Conservation (phyloP, 768 basidiomycete species). For the Leucocoprinus sp. region DNA sequence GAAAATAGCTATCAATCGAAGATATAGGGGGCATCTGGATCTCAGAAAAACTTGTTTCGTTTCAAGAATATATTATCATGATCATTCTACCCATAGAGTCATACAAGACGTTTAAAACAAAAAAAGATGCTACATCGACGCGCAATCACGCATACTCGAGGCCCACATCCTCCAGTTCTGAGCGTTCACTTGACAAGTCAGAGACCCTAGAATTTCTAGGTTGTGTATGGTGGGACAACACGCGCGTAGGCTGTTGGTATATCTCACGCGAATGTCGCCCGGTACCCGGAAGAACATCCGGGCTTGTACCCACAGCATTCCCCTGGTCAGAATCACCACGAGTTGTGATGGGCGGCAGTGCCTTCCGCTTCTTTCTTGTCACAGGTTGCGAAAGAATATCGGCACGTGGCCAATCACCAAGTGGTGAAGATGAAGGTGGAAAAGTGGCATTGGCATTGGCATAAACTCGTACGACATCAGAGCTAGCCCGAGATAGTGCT, state of each 20-base stretch:
- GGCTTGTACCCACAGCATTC: neutral
- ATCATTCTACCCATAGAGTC: conserved; percentile 3
- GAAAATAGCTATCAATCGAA: too few species aligned
- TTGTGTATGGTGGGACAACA: conserved; percentile 1
- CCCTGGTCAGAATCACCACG: neutral
- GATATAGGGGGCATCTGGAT: too few species aligned
- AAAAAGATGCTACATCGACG: neutral
- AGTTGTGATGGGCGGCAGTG: neutral
- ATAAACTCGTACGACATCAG: too few species aligned
- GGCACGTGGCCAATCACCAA: conserved; percentile 48
- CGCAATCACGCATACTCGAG: neutral
- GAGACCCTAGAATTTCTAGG: conserved; percentile 7
- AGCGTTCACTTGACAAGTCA: neutral
- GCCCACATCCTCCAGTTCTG: neutral
- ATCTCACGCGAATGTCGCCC: neutral
- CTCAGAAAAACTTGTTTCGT: too few species aligned
- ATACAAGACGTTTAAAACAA: neutral
- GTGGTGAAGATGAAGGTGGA: conserved; percentile 32
- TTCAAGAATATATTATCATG: too few species aligned
- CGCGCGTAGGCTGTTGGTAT: neutral
- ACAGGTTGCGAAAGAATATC: conserved; percentile 28
- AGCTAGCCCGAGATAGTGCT: conserved; percentile 17
- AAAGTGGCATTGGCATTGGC: conserved; percentile 11
- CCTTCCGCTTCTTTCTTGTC: conserved; percentile 22
- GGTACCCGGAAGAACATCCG: neutral